Base-by-base conservation (phyloP, 768 basidiomycete species). In the Pulveroboletus sp. region DNA sequence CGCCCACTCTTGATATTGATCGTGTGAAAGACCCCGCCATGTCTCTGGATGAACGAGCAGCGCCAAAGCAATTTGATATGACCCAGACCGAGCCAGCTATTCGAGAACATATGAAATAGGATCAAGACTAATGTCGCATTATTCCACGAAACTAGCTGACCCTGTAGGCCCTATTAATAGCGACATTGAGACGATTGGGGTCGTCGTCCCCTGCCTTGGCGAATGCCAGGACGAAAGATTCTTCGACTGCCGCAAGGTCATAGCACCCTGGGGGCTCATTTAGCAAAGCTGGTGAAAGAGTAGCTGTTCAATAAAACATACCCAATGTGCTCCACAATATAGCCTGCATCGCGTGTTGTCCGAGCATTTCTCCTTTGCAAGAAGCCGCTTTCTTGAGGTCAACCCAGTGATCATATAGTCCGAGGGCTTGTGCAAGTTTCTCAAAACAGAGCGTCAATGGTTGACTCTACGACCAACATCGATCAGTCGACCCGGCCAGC, bases 1-100 rank as follows among this genome's bases (percentile, higher is more conserved):
- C 17, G 85, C 82, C 90, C 91, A 93, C 31, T 74, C 68, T n/a
- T 71, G 69, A 63, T 87, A 87, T 62, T 86, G 83, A 33, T 76
- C 70, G 17, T 87, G 63, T 11, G 75, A 75, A 41, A 93, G 68
- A 6, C 83, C 80, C 2, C 74, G 69, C 89, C 90, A 93, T 14
- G 83, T 78, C 28, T 76, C 70, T 1, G 86, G 82, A 49, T 86
- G 80, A 10, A 92, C 69, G 11, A 93, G 74, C 36, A 78, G 70
- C 18, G 77, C 68, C 37, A 92, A 65, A 6, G 82, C 81, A 51
- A 81, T 74, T 46, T 77, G 71, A 60, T 84, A 87, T 8, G 74
- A 65, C 14, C 90, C 89, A 66, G 83, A 81, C 48, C 88, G 76
- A 5, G 86, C 86, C 49, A 68, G 71, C 89, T 91, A 54, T 50